These are phyloP conservation scores for Colletotrichum lupini DNA, from an alignment of 2,329 filamentous ascomycete species.

Conservation along the genomic window DNA sequence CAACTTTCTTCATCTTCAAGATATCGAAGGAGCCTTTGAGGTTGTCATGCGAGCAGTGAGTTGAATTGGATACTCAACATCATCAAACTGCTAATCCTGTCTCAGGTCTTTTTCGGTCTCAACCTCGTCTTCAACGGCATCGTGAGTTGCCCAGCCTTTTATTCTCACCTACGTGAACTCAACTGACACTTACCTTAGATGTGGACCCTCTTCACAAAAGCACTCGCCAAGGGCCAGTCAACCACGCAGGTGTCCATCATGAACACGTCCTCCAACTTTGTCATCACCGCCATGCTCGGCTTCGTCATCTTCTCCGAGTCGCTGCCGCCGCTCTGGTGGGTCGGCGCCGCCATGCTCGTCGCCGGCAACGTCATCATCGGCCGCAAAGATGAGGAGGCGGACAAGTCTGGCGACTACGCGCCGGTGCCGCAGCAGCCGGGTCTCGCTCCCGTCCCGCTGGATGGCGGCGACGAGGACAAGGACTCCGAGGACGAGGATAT, in stretches of 20 bases:
- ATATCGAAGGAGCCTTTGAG: conserved; percentile 57
- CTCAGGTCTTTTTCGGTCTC: conserved; percentile 77
- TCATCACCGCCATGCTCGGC: conserved; percentile 80
- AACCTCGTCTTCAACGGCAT: conserved; percentile 81
- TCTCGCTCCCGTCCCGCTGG: conserved; percentile 6
- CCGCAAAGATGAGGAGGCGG: conserved; percentile 67
- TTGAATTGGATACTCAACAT: background rate
- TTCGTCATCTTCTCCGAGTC: conserved; percentile 76
- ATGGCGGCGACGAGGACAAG: conserved; percentile 35
- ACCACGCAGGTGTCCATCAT: conserved; percentile 85
- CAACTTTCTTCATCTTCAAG: conserved; percentile 53
- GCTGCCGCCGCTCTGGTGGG: conserved; percentile 80
- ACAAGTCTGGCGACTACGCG: conserved; percentile 43
- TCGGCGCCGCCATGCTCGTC: conserved; percentile 77
- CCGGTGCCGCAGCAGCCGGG: conserved; percentile 42
- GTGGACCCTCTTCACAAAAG: conserved; percentile 86
- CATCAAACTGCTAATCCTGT: conserved; percentile 2
- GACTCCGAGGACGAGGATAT: conserved; percentile 48
- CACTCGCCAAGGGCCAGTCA: conserved; percentile 78
- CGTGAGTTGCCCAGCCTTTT: conserved; percentile 51
- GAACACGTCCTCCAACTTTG: conserved; percentile 85
- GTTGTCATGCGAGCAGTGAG: conserved; percentile 61
- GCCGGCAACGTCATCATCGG: conserved; percentile 84
- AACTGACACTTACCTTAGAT: conserved; percentile 58
- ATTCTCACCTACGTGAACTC: background rate